Base-by-base conservation (phyloP, 345 rosid genomes). In the Cardamine resedifolia region DNA sequence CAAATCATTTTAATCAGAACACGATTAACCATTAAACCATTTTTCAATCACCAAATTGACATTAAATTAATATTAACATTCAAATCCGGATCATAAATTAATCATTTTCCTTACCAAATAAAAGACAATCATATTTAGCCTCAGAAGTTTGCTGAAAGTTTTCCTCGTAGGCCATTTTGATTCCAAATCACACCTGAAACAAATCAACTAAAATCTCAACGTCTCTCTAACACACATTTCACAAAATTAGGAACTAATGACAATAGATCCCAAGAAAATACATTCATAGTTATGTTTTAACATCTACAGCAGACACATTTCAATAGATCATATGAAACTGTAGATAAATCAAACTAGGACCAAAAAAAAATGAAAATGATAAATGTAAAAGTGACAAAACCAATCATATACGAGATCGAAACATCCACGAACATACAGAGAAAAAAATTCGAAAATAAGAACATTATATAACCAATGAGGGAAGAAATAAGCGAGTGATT, bases 81-180 rank as follows among this genome's bases (percentile, higher is more conserved):
- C 15, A 8, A 11, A 26, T 9, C 56, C 0, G 0, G 3, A 18
- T 68, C 19, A 51, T 83, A 78, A 67, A 26, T 5, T 0, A 5
- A 36, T 28, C 6, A 15, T 33, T 65, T 58, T 1, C 8, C 77
- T 68, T 74, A 85, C 89, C 92, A 68, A 87, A 81, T 16, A 83
- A 71, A 72, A 85, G 90, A 77, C 86, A 83, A 7, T 83, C 83
- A 44, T 77, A 86, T 66, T 73, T 88, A 0, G 79, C 43, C 10
- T 64, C 65, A 1, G 57, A 43, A 34, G 7, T 63, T 73, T 51
- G 68, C 15, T 71, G 71, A 47, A 62, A 72, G 64, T 78, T 60
- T 11, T 75, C 80, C 69, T 77, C 79, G 68, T 58, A 49, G 52
- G 77, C 76, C 90, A 86, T 86, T 71, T 66, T 20, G 11, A 68